These are phyloP conservation scores for Teratosphaeria gauchensis DNA, from an alignment of 2,329 filamentous ascomycete species.

Conservation along the genomic window DNA sequence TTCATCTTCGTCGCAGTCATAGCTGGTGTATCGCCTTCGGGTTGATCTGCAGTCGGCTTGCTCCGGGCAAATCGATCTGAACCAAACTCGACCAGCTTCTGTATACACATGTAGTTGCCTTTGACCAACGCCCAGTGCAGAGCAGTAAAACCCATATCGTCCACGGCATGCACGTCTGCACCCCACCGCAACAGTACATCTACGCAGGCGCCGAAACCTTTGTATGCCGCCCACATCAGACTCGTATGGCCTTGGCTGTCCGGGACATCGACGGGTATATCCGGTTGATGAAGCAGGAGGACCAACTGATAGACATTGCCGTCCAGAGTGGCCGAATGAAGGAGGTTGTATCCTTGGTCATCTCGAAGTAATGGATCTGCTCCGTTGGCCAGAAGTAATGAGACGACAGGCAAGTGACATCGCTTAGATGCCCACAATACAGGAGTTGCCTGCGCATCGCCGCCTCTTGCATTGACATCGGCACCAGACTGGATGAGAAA, in stretches of 20 bases:
- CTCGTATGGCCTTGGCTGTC: conserved; percentile 88
- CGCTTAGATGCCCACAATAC: conserved; percentile 95
- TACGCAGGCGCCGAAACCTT: conserved; percentile 85
- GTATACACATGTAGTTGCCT: conserved; percentile 77
- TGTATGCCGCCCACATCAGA: conserved; percentile 98
- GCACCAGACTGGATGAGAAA: conserved; percentile 81
- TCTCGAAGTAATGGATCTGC: conserved; percentile 89
- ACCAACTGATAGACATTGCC: conserved; percentile 86
- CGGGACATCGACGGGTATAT: conserved; percentile 83
- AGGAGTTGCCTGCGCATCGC: conserved; percentile 86
- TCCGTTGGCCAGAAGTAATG: conserved; percentile 81
- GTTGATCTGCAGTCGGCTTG: conserved; percentile 29
- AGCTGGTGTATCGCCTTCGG: conserved; percentile 78
- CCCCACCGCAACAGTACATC: conserved; percentile 92
- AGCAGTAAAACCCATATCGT: conserved; percentile 89
- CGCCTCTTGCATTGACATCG: conserved; percentile 89
- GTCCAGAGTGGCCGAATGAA: conserved; percentile 94
- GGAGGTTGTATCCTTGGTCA: conserved; percentile 92
- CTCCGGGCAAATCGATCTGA: conserved; percentile 88
- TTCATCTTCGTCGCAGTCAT: conserved; percentile 85
- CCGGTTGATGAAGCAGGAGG: conserved; percentile 75
- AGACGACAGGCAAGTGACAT: conserved; percentile 93
- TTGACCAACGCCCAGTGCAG: conserved; percentile 96
- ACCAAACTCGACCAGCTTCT: conserved; percentile 92
- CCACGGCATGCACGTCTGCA: conserved; percentile 79